These are phyloP conservation scores for Boletus bicolor DNA, from an alignment of 768 basidiomycete species.

Conservation along the genomic window DNA sequence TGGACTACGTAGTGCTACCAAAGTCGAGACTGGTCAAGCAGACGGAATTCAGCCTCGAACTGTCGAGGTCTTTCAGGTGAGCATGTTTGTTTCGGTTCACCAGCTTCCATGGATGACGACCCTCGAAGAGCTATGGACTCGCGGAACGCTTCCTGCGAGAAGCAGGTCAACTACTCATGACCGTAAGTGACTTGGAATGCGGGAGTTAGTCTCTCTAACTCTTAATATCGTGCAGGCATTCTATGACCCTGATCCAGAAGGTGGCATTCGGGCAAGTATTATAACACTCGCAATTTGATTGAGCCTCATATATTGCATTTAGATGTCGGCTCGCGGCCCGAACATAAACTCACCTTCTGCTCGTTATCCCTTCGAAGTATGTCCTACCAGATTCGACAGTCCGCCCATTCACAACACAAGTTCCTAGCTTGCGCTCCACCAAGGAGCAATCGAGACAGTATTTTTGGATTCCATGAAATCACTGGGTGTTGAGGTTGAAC, in stretches of 20 bases:
- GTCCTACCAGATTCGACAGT: neutral
- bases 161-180: conserved; percentile 63
- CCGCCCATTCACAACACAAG: neutral
- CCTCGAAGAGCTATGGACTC: conserved; percentile 67
- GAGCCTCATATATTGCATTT: neutral
- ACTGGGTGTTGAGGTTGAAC: conserved; percentile 30
- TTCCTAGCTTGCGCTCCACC: conserved; percentile 30
- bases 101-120: neutral
- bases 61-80: conserved; percentile 45
- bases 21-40: conserved; percentile 26
- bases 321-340: conserved; percentile 60
- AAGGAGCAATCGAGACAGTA: conserved; percentile 34
- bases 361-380: conserved; percentile 68
- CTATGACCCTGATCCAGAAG: conserved; percentile 61
- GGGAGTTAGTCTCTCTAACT: neutral
- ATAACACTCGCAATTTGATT: neutral
- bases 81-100: neutral
- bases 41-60: conserved; percentile 29
- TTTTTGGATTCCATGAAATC: conserved; percentile 35
- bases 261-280: conserved; percentile 54
- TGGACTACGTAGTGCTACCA: conserved; percentile 5
- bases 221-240: conserved; percentile 49
- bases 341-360: conserved; percentile 60
- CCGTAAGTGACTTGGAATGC: conserved; percentile 42
- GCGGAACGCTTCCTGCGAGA: conserved; percentile 57